phyloP scores from a whole-genome alignment of 805 yeast species.

The Barnettozyma siamensis region DNA sequence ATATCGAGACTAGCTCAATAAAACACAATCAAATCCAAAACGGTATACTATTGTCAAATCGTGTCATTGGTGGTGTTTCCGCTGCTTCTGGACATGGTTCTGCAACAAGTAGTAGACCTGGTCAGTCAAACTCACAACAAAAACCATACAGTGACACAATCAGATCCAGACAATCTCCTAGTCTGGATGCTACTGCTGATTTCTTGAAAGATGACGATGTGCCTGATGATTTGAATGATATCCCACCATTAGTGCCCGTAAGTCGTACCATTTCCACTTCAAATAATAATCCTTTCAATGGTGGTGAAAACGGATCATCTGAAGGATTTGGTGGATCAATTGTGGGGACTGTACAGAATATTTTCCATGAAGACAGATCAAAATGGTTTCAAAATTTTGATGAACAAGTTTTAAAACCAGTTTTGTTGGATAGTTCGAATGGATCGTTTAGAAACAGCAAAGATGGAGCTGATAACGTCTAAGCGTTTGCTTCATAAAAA shows the following conservation, averaged over 20 bases:
- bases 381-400: constrained; percentile 93
- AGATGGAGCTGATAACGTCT: constrained; percentile 7
- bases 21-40: constrained; percentile 6
- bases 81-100: neutral
- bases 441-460: constrained; percentile 13
- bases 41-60: constrained; percentile 3
- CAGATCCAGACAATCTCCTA: constrained; percentile 19
- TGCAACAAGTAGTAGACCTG: neutral
- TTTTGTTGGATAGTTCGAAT: constrained; percentile 56
- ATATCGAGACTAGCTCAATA: constrained; percentile 64
- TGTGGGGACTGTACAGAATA: constrained; percentile 22
- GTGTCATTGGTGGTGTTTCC: neutral
- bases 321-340: constrained; percentile 10
- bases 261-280: constrained; percentile 10
- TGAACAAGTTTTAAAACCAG: constrained; percentile 90
- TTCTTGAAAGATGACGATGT: constrained; percentile 21
- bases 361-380: constrained; percentile 61
- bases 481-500: neutral
- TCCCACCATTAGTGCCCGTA: constrained; percentile 22
- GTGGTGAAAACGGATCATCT: no score
- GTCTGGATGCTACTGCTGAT: constrained; percentile 17
- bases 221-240: constrained; percentile 19
- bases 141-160: constrained; percentile 26
- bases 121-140: no score
- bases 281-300: neutral